Evolutionary conservation across 768 basidiomycete species (phyloP), one percentile per base, ranked within the genome.

Genomic region (Leccinellum albellum): DNA sequence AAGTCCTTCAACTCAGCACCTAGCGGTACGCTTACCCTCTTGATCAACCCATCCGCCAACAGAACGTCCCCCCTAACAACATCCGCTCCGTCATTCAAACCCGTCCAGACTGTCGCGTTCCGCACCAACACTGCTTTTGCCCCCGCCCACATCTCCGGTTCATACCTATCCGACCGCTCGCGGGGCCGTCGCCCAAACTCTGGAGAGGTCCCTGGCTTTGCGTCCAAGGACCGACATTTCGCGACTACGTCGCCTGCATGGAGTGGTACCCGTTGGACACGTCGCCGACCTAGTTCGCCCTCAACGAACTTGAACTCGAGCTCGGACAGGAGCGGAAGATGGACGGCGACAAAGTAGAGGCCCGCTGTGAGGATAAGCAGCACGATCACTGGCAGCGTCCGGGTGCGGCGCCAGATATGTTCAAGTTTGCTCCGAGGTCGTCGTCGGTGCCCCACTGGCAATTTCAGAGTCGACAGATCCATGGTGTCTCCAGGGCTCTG

Each of bases 51-150:
- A 50, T 80, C 75, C 56, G 86, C 80, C 14, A 93, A 66, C 0
- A 86, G 71, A 3, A 93, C 67, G 52, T 86, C 83, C 0, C 84
- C 85, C n/a, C 73, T 71, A 10, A 87, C 60, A 8, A 86, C 66
- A 60, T 88, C 81, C 6, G 71, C 73, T 1, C 89, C 89, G 31
- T 80, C 74, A 10, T 77, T 61, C 8, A 74, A 70, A 0, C 89
- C 91, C 3, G 90, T 91, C 91, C 91, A 94, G 28, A 93, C 79
- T 6, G 81, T 84, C 10, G 85, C 89, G 66, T 93, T 90, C 56
- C 74, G 78, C 31, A 94, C 76, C 26, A 85, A 73, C 1, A 79
- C 75, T 1, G 84, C 67, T 4, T 42, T 42, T 20, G 64, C 65
- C 1, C 89, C 87, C 4, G n/a, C n/a, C 37, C n/a, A 10, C 37